Base-by-base conservation (phyloP, 2,329 filamentous ascomycete genomes). In the Aspergillus quadricinctus region DNA sequence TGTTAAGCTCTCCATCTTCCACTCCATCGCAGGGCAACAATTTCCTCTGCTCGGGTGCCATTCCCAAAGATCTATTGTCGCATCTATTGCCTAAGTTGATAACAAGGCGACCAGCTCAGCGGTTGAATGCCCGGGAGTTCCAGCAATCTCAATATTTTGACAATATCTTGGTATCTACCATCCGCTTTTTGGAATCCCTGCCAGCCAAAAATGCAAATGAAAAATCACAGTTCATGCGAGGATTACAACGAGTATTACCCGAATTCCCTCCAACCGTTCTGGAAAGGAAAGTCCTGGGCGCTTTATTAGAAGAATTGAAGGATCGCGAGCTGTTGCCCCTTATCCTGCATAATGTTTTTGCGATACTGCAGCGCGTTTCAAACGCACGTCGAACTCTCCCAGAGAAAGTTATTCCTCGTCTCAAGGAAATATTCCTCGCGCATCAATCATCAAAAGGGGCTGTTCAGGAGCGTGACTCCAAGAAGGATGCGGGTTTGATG, bases 91-190 rank as follows among this genome's bases (percentile, higher is more conserved):
- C 94, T 2, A 83, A 88, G 27, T 82, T 99, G 48, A 92, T 99
- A 56, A 94, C 93, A 0, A 83, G 94, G 60, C 81, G 92, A 54
- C 91, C 94, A 2, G 91, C 92, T 3, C 90, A 96, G 70, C 85
- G 94, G 48, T 83, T 97, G 78, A 92, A 87, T 27, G 92, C 93
- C 4, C 86, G 84, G 53, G 93, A 96, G 66, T 97, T 99, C 64
- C 94, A 99, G 69, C 86, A 97, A 72, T 95, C 92, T 67, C 87
- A 90, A 63, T 99, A 95, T 71, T 99, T 99, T 70, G 92, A 99
- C 75, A 99, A 97, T 67, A 90, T 97, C 48, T 80, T 99, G 4
- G 91, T 99, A 23, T 96, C 92, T 0, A 97, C 94, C 0, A 96
- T 99, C 60, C 89, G 94, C 11, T 99, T 99, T 69, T 79, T 99